Conservation (phyloP, 1,139 yeast species). For the Hansenula sp. region DNA sequence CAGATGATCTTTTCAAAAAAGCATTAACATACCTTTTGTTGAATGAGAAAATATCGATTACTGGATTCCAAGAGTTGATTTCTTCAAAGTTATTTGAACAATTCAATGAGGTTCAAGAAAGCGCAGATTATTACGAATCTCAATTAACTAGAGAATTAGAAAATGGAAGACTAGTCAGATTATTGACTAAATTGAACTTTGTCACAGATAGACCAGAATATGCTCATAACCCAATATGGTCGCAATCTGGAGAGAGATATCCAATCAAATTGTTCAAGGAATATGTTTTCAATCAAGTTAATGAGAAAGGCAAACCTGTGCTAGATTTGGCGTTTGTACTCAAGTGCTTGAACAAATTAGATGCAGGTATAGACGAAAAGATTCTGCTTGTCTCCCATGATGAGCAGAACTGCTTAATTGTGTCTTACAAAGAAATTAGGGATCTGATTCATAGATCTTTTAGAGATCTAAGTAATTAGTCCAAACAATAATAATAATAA, state of each 20-base stretch:
- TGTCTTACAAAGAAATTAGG: constrained; percentile 75
- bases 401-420: constrained; percentile 75
- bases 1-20: constrained; percentile 13
- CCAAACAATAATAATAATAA: neutral
- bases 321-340: constrained; percentile 83
- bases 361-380: constrained; percentile 87
- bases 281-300: constrained; percentile 79
- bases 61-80: constrained; percentile 27
- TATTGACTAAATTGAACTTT: constrained; percentile 76
- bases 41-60: constrained; percentile 18
- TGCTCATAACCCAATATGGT: constrained; percentile 55
- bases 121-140: constrained; percentile 63
- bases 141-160: constrained; percentile 74
- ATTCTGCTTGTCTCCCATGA: constrained; percentile 77
- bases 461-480: constrained; percentile 43
- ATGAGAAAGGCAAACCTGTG: constrained; percentile 73
- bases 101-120: constrained; percentile 52
- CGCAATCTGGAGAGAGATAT: constrained; percentile 73
- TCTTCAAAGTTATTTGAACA: constrained; percentile 38
- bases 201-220: constrained; percentile 74
- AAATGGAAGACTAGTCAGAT: constrained; percentile 81
- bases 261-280: constrained; percentile 78
- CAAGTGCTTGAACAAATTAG: constrained; percentile 77
- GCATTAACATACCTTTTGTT: constrained; percentile 29
- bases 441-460: constrained; percentile 71